Percentiles rank a stretch among this genome's conserved stretches.
These are phyloP conservation scores for Aspergillus eucalypticola DNA, from an alignment of 2,329 filamentous ascomycete species.

Conservation along the genomic window DNA sequence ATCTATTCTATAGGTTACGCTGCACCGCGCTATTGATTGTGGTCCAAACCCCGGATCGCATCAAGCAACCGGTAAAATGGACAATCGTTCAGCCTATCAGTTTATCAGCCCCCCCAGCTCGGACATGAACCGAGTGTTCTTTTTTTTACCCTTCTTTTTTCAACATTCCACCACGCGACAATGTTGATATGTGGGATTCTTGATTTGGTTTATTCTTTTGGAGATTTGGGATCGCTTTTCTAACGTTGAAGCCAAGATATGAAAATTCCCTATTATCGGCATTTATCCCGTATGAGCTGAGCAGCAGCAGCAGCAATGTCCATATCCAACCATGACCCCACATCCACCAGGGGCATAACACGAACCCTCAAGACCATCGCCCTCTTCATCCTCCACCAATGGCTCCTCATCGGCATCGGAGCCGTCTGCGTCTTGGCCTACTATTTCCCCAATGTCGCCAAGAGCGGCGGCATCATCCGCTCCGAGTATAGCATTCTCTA, in stretches of 20 bases:
- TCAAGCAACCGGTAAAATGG: background rate
- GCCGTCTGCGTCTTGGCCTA: conserved; percentile 55
- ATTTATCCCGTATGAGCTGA: background rate
- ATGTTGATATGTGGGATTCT: background rate
- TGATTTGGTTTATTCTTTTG: background rate
- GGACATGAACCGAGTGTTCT: conserved; percentile 11
- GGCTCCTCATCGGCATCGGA: conserved; percentile 65
- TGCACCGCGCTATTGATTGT: background rate
- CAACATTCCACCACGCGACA: background rate
- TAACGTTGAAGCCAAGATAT: background rate
- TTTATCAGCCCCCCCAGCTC: conserved; percentile 9
- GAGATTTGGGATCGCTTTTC: background rate
- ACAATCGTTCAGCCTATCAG: conserved; percentile 5
- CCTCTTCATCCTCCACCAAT: conserved; percentile 54
- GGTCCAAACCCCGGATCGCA: background rate
- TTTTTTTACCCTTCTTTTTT: background rate
- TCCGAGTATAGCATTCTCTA: conserved; percentile 59
- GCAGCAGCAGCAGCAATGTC: background rate
- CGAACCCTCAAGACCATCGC: conserved; percentile 21
- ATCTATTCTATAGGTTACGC: no score
- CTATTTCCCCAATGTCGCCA: conserved; percentile 54
- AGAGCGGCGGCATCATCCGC: conserved; percentile 45
- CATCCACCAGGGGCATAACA: conserved; percentile 10
- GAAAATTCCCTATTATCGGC: background rate
- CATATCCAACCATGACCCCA: conserved; percentile 4